Evolutionary conservation across 345 rosid species (phyloP), one percentile per base, ranked within the genome.

Genomic region (Clausena lansium): DNA sequence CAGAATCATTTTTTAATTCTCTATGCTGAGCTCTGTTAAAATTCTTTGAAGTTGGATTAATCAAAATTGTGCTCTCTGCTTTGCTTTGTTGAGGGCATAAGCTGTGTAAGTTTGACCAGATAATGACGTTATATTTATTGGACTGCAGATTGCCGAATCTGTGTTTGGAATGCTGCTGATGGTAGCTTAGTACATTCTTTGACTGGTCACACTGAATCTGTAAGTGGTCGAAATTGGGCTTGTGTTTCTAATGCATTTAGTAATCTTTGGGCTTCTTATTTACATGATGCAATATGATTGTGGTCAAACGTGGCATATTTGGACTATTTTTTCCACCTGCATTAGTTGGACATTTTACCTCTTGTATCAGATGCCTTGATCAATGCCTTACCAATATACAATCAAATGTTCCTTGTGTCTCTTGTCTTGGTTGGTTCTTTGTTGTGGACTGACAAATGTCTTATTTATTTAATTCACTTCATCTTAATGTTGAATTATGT

Each of bases 121-220:
- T 59, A 61, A 73, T 63, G 69, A 17, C 25, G 57, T 59, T 52
- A 35, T 65, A 41, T 73, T 81, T 73, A 10, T 75, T 75, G 28
- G 82, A 64, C 71, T 86, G 85, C 90, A 97, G 99, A 97, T 86
- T 97, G 98, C 89, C 91, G 99, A 88, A 94, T 97, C 81, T 97
- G 99, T 52, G 99, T 97, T 77, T 97, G 99, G 99, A 97, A 97
- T 88, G 98, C 98, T 36, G 87, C 98, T 82, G 98, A 97, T 89
- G 97, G 98, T 83, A 89, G 90, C 88, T 80, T 94, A 80, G 98
- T 97, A 62, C 99, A 97, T 85, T 94, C 95, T 72, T 88, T 97
- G 90, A 90, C 98, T 70, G 99, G 99, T 77, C 99, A 97, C 77
- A 90, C 97, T 83, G 89, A 86, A 78, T 94, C 98, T 45, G 99